phyloP scores from a whole-genome alignment of 352 stramenopile genomes.

The Saprolegnia diclina region DNA sequence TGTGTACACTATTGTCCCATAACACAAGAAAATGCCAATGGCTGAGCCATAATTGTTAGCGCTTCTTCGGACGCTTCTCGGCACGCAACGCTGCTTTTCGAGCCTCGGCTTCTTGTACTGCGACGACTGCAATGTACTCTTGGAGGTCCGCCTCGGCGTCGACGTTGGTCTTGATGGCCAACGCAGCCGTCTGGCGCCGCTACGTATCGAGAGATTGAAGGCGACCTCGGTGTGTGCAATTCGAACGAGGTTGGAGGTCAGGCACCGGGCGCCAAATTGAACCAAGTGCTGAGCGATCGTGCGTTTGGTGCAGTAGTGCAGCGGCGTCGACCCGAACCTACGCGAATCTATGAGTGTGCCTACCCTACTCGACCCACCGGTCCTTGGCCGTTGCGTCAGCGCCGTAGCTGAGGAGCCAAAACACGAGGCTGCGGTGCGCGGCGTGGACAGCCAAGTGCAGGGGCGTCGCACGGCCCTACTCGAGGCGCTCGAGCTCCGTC shows the following conservation, averaged over 20 bases:
- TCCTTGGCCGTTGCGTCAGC: constrained; percentile 49
- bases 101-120: neutral
- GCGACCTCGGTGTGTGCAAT: too few relatives aligned
- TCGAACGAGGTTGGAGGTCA: too few relatives aligned
- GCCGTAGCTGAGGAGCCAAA: constrained; percentile 61
- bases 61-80: too few relatives aligned
- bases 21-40: too few relatives aligned
- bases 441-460: constrained; percentile 57
- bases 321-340: constrained; percentile 53
- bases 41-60: too few relatives aligned
- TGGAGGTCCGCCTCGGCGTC: constrained; percentile 6
- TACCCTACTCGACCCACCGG: neutral
- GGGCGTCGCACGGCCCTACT: constrained; percentile 50
- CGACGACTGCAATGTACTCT: neutral
- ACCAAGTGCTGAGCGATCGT: constrained; percentile 16
- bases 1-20: too few relatives aligned
- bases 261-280: constrained; percentile 9
- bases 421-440: constrained; percentile 52
- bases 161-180: constrained; percentile 9
- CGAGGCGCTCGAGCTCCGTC: neutral
- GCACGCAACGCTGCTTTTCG: neutral
- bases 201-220: neutral
- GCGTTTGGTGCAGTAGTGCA: constrained; percentile 45
- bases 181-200: constrained; percentile 11
- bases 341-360: neutral